Conservation (phyloP, 306 rosid genomes). For the Medicago truncatula region DNA sequence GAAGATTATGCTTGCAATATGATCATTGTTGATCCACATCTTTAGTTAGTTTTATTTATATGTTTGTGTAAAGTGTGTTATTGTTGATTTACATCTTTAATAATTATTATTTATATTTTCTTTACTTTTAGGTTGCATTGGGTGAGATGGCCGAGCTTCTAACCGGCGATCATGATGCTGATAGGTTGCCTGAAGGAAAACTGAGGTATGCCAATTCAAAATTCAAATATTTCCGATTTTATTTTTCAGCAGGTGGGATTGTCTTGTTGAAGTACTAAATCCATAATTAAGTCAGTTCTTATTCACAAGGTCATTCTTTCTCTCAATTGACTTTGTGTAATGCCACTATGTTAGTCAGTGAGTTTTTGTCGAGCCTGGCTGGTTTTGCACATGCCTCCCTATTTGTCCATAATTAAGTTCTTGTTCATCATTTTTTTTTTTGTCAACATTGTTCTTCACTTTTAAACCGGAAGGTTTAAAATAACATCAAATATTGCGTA, state of each 20-base stretch:
- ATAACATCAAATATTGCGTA: conserved; percentile 9
- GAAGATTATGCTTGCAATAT: conserved; percentile 27
- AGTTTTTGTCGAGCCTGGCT: not conserved
- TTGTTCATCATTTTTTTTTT: too few relatives aligned
- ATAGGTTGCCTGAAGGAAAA: conserved; percentile 82
- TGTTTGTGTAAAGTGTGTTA: conserved; percentile 3
- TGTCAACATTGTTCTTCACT: too few relatives aligned
- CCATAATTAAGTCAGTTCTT: not conserved
- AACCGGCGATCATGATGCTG: conserved; percentile 73
- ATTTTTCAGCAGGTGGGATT: conserved; percentile 2
- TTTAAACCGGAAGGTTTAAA: too few relatives aligned
- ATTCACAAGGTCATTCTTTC: too few relatives aligned
- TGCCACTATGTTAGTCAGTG: not conserved
- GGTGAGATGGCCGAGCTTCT: conserved; percentile 93
- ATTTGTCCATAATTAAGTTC: too few relatives aligned
- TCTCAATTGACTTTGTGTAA: not conserved
- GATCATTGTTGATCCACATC: conserved; percentile 6
- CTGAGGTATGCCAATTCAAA: conserved; percentile 64
- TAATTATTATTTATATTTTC: conserved; percentile 22
- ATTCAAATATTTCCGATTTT: too few relatives aligned
- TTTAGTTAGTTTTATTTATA: conserved; percentile 28
- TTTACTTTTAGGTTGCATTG: conserved; percentile 72
- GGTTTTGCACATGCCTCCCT: conserved; percentile 3
- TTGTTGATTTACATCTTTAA: conserved; percentile 1
- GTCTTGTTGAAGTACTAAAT: conserved; percentile 17